Evolutionary conservation across 1,284 basidiomycete genomes (phyloP).

Genomic region (Cystobasidiaceae sp.): DNA sequence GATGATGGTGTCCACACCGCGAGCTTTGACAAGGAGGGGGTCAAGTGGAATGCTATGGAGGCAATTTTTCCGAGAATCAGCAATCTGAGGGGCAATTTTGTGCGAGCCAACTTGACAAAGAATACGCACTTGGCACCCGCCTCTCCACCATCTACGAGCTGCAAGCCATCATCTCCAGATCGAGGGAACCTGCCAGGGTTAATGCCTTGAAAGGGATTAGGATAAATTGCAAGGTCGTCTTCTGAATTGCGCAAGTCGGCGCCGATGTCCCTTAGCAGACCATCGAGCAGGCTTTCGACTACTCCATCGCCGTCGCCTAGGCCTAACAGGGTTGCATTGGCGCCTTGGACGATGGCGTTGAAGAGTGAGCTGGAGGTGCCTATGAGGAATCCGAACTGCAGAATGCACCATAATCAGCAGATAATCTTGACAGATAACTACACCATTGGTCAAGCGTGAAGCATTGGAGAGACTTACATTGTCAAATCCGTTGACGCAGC

Average conservation of each 20-base stretch:
- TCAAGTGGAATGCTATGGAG: conserved; percentile 58
- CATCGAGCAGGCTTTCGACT: conserved; percentile 42
- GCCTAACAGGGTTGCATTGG: conserved; percentile 30
- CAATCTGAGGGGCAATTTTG: background rate
- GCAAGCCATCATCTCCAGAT: conserved; percentile 43
- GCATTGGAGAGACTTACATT: conserved; percentile 56
- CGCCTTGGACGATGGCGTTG: conserved; percentile 44
- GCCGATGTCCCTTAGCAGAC: conserved; percentile 43
- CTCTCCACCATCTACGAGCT: conserved; percentile 52
- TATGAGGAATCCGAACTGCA: conserved; percentile 45
- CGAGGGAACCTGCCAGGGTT: conserved; percentile 34
- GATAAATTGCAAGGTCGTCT: conserved; percentile 37
- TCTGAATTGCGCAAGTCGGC: conserved; percentile 33
- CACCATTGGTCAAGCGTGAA: no score
- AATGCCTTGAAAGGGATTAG: conserved; percentile 35
- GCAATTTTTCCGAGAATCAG: conserved; percentile 14
- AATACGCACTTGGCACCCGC: conserved; percentile 44
- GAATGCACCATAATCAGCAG: no score
- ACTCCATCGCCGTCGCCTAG: conserved; percentile 42
- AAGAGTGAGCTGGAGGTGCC: conserved; percentile 50
- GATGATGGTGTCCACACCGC: conserved; percentile 63
- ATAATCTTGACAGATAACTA: no score
- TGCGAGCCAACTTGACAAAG: background rate
- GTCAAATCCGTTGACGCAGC: conserved; percentile 62
- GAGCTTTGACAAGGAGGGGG: conserved; percentile 59